Evolutionary conservation across 2,329 filamentous ascomycete species (phyloP).

Genomic region (Xylaria polymorpha): DNA sequence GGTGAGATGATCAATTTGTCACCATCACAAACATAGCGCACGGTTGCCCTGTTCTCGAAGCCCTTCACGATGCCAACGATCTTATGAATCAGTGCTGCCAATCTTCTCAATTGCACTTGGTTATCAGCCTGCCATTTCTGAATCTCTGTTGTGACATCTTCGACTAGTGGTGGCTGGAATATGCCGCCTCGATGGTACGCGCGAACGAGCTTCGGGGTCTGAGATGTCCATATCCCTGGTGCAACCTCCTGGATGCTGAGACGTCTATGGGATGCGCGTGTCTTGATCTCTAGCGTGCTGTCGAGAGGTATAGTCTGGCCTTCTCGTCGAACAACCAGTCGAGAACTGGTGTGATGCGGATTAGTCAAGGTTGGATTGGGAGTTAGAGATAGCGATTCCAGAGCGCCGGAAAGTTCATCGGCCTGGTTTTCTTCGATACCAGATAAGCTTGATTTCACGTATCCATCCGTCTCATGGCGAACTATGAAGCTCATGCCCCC

Average conservation of each 20-base stretch:
- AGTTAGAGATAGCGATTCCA: constrained; percentile 9
- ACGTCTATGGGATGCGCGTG: constrained; percentile 50
- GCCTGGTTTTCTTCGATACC: neutral
- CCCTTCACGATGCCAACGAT: constrained; percentile 48
- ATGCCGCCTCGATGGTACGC: constrained; percentile 55
- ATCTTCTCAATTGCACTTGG: constrained; percentile 46
- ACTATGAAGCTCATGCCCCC: constrained; percentile 55
- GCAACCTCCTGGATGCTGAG: constrained; percentile 53
- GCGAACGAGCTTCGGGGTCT: constrained; percentile 60
- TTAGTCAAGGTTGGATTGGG: constrained; percentile 37
- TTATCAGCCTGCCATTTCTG: constrained; percentile 53
- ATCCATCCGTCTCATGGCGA: constrained; percentile 59
- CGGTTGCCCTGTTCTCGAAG: constrained; percentile 27
- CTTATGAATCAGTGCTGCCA: constrained; percentile 50
- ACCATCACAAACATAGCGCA: constrained; percentile 6
- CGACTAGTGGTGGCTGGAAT: constrained; percentile 51
- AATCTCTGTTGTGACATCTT: constrained; percentile 52
- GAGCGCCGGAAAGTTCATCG: constrained; percentile 7
- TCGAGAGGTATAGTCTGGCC: constrained; percentile 46
- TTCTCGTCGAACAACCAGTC: constrained; percentile 18
- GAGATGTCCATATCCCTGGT: constrained; percentile 59
- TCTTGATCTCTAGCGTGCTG: constrained; percentile 56
- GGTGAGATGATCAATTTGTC: constrained; percentile 15
- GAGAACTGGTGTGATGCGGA: constrained; percentile 31
- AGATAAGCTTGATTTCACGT: constrained; percentile 36